Conservation (phyloP, 1,284 basidiomycete species). For the Amylostereum areolatum region DNA sequence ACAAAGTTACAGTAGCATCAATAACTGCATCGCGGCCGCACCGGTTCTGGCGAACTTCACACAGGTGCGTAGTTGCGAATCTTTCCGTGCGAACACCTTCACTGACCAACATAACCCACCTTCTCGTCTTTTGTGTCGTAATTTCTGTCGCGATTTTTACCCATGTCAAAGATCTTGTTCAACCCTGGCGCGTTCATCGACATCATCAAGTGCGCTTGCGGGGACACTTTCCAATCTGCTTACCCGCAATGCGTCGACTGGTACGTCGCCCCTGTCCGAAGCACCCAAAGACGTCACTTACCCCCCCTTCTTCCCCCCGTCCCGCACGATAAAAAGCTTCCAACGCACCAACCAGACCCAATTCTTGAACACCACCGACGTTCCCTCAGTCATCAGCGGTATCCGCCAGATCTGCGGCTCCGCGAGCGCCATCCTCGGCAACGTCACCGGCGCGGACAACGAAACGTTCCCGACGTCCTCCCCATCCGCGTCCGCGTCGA, state of each 20-base stretch:
- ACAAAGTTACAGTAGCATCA: conserved; percentile 44
- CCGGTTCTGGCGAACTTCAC: conserved; percentile 55
- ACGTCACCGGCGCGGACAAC: conserved; percentile 41
- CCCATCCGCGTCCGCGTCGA: neutral
- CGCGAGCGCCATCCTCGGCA: conserved; percentile 45
- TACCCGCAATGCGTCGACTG: conserved; percentile 72
- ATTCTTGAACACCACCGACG: conserved; percentile 37
- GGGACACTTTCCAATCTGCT: conserved; percentile 57
- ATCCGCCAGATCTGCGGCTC: conserved; percentile 49
- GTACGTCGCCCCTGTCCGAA: conserved; percentile 25
- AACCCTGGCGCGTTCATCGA: conserved; percentile 58
- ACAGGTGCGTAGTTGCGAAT: conserved; percentile 29
- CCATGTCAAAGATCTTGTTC: conserved; percentile 43
- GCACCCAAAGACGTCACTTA: neutral
- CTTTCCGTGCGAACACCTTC: neutral
- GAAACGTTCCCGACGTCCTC: conserved; percentile 28
- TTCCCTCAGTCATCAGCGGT: conserved; percentile 41
- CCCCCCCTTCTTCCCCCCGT: neutral
- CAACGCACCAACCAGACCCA: conserved; percentile 51
- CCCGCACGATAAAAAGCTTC: conserved; percentile 34
- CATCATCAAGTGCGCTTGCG: conserved; percentile 63
- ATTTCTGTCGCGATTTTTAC: neutral
- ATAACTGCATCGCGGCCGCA: conserved; percentile 49
- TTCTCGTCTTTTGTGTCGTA: neutral
- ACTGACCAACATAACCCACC: neutral